Conservation (phyloP, 352 stramenopile genomes). For the Phytophthora multivora region DNA sequence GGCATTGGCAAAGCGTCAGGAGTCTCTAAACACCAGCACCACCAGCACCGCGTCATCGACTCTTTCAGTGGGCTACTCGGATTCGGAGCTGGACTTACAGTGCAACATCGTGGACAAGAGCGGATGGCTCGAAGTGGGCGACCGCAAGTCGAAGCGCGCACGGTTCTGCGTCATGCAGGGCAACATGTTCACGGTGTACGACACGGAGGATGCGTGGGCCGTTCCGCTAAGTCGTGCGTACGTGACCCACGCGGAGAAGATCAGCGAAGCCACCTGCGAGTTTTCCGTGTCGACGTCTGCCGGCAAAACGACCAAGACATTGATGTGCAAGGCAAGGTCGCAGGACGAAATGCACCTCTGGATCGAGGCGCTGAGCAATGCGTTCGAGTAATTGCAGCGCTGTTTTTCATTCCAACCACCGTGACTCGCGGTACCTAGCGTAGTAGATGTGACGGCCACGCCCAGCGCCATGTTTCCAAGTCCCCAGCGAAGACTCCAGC, state of each 20-base stretch:
- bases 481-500: slow-evolving; percentile 15
- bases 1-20: slow-evolving; percentile 72
- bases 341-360: slow-evolving; percentile 81
- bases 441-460: slow-evolving; percentile 45
- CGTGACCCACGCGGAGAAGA: slow-evolving; percentile 71
- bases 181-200: slow-evolving; percentile 85
- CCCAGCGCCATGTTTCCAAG: slow-evolving; percentile 24
- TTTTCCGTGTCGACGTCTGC: slow-evolving; percentile 69
- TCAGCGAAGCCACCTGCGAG: slow-evolving; percentile 59
- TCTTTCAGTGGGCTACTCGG: slow-evolving; percentile 64
- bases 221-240: slow-evolving; percentile 80
- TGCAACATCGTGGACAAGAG: slow-evolving; percentile 83
- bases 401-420: slow-evolving; percentile 23
- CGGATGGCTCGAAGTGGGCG: slow-evolving; percentile 76
- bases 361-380: slow-evolving; percentile 63
- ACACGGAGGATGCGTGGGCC: slow-evolving; percentile 81
- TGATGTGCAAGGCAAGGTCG: slow-evolving; percentile 68
- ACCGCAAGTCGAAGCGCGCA: slow-evolving; percentile 76
- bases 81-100: slow-evolving; percentile 72
- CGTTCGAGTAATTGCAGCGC: slow-evolving; percentile 48
- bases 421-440: slow-evolving; percentile 35
- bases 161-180: slow-evolving; percentile 82
- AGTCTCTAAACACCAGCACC: slow-evolving; percentile 73
- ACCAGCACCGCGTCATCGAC: slow-evolving; percentile 77
- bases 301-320: slow-evolving; percentile 72